Conservation (phyloP, 192 early-diverging fungal genomes). For the Dimargaris verticillata region DNA sequence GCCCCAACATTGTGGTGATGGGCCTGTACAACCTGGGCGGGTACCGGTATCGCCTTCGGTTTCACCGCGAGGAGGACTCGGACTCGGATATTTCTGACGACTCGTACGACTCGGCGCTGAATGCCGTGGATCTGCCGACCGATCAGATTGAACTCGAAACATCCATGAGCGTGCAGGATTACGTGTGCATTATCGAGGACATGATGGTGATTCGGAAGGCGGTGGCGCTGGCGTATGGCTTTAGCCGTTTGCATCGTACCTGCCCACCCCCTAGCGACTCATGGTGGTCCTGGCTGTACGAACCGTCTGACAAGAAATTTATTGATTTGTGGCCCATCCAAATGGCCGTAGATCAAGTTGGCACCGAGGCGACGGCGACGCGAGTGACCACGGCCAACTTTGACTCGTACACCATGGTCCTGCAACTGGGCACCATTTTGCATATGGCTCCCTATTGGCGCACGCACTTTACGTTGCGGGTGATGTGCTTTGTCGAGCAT, state of each 20-base stretch:
- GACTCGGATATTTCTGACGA: constrained; percentile 1
- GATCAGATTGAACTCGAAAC: constrained; percentile 36
- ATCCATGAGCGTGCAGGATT: constrained; percentile 37
- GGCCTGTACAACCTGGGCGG: constrained; percentile 33
- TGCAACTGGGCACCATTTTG: constrained; percentile 56
- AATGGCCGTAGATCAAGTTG: constrained; percentile 21
- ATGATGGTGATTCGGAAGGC: constrained; percentile 48
- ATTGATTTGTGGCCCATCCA: constrained; percentile 66
- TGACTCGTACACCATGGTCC: constrained; percentile 54
- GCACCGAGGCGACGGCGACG: constrained; percentile 9
- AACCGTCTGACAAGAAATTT: constrained; percentile 21
- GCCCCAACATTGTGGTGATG: constrained; percentile 48
- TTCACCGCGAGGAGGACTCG: constrained; percentile 4
- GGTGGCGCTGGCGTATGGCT: constrained; percentile 46
- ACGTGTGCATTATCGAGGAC: constrained; percentile 57
- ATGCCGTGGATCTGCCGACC: constrained; percentile 27
- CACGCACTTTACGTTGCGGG: constrained; percentile 36
- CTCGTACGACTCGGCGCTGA: neutral
- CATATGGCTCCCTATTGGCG: constrained; percentile 55
- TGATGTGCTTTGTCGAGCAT: constrained; percentile 56
- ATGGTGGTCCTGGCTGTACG: constrained; percentile 10
- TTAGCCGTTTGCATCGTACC: constrained; percentile 27
- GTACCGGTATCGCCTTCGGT: constrained; percentile 11
- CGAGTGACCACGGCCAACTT: constrained; percentile 33
- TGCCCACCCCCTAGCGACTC: constrained; percentile 13